Evolutionary conservation across 345 rosid genomes (phyloP).

Genomic region (Odontarrhena argentea): DNA sequence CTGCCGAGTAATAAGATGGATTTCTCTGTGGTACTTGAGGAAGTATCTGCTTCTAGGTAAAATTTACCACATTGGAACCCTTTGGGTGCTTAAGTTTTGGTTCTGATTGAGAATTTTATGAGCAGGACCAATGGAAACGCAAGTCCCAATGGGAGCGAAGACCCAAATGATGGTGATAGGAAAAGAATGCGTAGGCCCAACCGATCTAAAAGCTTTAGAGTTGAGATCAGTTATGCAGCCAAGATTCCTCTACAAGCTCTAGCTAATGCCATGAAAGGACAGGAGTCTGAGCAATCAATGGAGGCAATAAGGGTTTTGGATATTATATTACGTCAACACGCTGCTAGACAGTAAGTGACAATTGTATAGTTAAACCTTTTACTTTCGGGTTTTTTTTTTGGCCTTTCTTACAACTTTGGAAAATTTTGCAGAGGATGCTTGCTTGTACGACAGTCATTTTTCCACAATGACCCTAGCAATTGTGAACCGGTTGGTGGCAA

Average conservation of each 20-base stretch:
- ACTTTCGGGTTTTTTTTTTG: background rate
- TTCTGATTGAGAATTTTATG: conserved; percentile 13
- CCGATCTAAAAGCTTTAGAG: conserved; percentile 60
- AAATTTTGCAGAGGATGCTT: conserved; percentile 44
- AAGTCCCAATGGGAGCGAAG: conserved; percentile 51
- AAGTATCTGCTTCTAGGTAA: conserved; percentile 59
- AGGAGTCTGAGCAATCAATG: conserved; percentile 76
- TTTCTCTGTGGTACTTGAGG: conserved; percentile 80
- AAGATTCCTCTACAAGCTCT: conserved; percentile 87
- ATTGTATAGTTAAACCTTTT: background rate
- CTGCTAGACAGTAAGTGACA: conserved; percentile 74
- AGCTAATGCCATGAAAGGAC: conserved; percentile 77
- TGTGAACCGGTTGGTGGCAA: conserved; percentile 80
- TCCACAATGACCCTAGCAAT: conserved; percentile 70
- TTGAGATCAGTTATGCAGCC: conserved; percentile 74
- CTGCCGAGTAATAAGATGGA: conserved; percentile 77
- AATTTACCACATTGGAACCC: background rate
- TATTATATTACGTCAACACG: conserved; percentile 82
- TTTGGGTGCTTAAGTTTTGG: conserved; percentile 4
- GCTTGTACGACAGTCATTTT: conserved; percentile 85
- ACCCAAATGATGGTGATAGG: conserved; percentile 50
- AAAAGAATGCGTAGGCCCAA: conserved; percentile 71
- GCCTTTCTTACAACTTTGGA: background rate
- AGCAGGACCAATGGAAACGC: conserved; percentile 61
- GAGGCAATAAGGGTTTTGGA: conserved; percentile 86